Base-by-base conservation (phyloP, 73 alveolate genomes). In the Paramecium sonneborni region DNA sequence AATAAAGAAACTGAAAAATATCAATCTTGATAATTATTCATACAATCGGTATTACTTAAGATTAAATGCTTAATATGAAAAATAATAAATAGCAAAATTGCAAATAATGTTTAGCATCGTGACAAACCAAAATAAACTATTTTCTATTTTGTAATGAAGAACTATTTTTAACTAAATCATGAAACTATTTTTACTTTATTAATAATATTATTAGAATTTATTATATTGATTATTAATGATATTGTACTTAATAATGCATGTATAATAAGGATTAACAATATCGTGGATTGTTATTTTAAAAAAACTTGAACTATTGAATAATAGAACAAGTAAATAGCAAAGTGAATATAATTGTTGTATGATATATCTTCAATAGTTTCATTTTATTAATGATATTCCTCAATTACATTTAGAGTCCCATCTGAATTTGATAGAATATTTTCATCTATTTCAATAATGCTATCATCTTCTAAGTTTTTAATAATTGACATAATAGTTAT, bases 351-450 rank as follows among this genome's bases (percentile, higher is more conserved):
- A 62, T 62, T 32, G 43, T 35, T 35, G 39, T 62, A 62, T 2
- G 39, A 1, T 62, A 62, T 12, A 0, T 62, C 48, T 6, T 62
- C 84, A 26, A 30, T 62, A 0, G 39, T 1, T 62, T 62, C 44
- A 12, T 30, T 62, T 62, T 62, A 62, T 62, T 62, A 12, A 62
- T 62, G 44, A 30, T 26, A 62, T 62, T 62, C 84, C 12, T 30
- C 84, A 12, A 62, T 26, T 62, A 62, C 24, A 26, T 62, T 62
- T 1, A 62, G 84, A 26, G 84, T 30, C 24, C 84, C 84, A 26
- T 62, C 84, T 30, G 84, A 62, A 32, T 62, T 62, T 30, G 84
- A 62, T 30, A 62, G 20, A 62, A 62, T 62, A 62, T 62, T 26
- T 62, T 62, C 84, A 62, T 62, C 84, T 23, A 62, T 62, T 28